These are phyloP conservation scores for Globisporangium carolinianum DNA, from an alignment of 352 stramenopile species.

Conservation along the genomic window DNA sequence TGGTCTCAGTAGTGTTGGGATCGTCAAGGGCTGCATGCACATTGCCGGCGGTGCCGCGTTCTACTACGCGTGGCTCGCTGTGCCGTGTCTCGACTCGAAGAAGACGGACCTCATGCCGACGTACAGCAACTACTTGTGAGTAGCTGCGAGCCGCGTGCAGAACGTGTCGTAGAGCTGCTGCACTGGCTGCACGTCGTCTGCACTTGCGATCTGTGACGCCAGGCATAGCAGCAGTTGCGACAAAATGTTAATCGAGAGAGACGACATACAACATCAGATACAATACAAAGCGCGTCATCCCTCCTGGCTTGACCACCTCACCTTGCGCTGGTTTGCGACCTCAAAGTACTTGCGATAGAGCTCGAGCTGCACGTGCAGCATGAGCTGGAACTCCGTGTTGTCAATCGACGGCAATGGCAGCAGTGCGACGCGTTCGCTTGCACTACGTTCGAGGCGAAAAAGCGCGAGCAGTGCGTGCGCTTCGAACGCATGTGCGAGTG, in stretches of 20 bases:
- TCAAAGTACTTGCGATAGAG: conserved; percentile 59
- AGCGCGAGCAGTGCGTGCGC: conserved; percentile 56
- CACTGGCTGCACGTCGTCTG: conserved; percentile 25
- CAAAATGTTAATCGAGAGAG: no score
- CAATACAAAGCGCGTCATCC: background rate
- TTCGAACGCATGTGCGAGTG: conserved; percentile 17
- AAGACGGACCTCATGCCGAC: conserved; percentile 75
- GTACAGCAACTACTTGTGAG: conserved; percentile 51
- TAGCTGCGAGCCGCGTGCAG: conserved; percentile 8
- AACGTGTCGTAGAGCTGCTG: conserved; percentile 33
- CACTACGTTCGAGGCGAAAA: conserved; percentile 30
- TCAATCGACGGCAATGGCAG: background rate
- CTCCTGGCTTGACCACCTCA: background rate
- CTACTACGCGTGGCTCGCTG: conserved; percentile 72
- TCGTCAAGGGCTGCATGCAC: conserved; percentile 66
- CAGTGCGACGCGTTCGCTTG: background rate
- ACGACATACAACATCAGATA: background rate
- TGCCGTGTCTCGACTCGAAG: conserved; percentile 77
- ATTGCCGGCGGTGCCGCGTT: conserved; percentile 55
- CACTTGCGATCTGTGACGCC: conserved; percentile 19
- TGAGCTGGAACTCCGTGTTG: conserved; percentile 12
- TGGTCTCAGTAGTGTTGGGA: conserved; percentile 35
- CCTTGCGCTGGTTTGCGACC: conserved; percentile 26
- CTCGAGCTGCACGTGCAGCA: conserved; percentile 39
- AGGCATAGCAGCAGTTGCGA: background rate